Evolutionary conservation across 371 early-diverging fungal species (phyloP), one percentile per base, ranked within the genome.

Genomic region (Mortierella sp.): DNA sequence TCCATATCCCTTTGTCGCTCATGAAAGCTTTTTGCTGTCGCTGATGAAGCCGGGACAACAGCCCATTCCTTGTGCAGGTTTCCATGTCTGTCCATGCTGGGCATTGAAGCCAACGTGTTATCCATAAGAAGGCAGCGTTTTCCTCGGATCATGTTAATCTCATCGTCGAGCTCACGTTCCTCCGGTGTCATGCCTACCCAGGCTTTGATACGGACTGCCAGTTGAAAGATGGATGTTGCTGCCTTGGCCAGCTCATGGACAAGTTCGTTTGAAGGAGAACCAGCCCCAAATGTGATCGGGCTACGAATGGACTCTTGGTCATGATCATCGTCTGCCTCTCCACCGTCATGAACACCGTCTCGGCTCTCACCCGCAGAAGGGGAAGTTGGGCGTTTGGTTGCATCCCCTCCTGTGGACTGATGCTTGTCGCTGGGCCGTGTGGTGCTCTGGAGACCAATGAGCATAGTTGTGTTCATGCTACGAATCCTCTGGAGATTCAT

Each of bases 131-230:
- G 37, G 55, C 72, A 77, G 4, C 79, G 72, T 48, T 72, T 72
- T 1, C 79, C 72, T 16, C 79, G 68, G 50, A 77, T 77, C 47
- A 62, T 72, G 44, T 69, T 77, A 60, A 77, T 72, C 23, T 72
- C 72, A 5, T 77, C 79, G 43, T 72, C 72, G 25, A 77, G 59
- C 56, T 65, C 66, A 14, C 79, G 60, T 23, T 77, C 62, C 26
- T 62, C 72, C 11, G 79, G 79, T 0, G 72, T 66, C 79, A 77
- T 77, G 51, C 61, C 45, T 5, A 77, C 66, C 79, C 79, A 77
- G n/a, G 79, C 64, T 19, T 72, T 77, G 55, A 77, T 72, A 1
- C 79, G 68, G 37, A 77, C 68, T 19, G 79, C 72, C 18, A 77
- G 46, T 45, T 77, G 79, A 43, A 77, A 72, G 47, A 77, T 72